Conservation (phyloP, 139 green algal genomes). For the Microglena sp. region DNA sequence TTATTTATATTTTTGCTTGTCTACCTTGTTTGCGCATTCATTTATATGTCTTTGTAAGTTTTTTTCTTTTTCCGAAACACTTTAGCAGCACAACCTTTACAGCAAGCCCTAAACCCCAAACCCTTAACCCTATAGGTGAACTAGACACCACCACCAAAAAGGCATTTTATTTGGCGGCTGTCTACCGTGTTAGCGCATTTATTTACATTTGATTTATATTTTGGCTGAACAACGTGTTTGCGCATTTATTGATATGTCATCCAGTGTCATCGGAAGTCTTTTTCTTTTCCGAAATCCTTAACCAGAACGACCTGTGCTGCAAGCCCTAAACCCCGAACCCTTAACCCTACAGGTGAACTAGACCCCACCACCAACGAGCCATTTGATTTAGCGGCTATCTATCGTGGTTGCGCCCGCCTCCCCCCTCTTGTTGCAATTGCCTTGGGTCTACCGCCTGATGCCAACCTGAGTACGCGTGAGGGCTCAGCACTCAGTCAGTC, state of each 20-base stretch:
- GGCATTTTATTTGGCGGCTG: too few relatives aligned
- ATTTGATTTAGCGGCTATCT: constrained; percentile 39
- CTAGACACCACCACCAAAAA: too few relatives aligned
- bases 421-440: constrained; percentile 14
- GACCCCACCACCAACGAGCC: constrained; percentile 33
- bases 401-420: constrained; percentile 23
- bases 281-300: neutral
- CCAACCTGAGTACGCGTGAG: too few relatives aligned
- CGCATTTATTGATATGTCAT: neutral
- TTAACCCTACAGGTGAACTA: constrained; percentile 29
- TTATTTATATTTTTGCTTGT: too few relatives aligned
- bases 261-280: neutral
- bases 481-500: too few relatives aligned
- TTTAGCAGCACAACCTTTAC: too few relatives aligned
- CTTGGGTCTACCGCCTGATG: neutral
- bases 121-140: too few relatives aligned
- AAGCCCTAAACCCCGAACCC: neutral
- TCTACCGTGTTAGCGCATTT: too few relatives aligned
- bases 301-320: neutral
- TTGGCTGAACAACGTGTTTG: neutral
- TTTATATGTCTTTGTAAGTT: too few relatives aligned
- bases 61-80: too few relatives aligned
- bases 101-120: too few relatives aligned
- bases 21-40: too few relatives aligned
- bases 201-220: neutral